Evolutionary conservation across 768 basidiomycete genomes (phyloP).

Genomic region (Russula compacta): DNA sequence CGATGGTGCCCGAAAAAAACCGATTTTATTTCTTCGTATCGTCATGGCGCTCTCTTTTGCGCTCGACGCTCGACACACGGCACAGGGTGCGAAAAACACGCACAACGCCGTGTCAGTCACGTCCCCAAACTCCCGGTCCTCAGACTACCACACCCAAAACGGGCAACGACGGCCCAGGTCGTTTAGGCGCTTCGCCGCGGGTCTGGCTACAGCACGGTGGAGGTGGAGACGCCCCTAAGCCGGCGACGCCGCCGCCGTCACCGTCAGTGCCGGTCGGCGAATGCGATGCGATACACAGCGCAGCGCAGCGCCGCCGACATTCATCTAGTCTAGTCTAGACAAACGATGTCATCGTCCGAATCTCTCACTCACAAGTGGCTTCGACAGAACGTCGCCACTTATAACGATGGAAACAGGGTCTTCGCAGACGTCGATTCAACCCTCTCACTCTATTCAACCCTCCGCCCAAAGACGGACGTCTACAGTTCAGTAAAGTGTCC

Average conservation of each 20-base stretch:
- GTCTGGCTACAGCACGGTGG: background rate
- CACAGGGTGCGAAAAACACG: too few relatives aligned
- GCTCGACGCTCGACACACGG: too few relatives aligned
- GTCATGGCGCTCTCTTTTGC: too few relatives aligned
- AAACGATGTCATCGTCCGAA: constrained; percentile 18
- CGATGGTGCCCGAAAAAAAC: background rate
- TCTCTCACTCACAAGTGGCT: constrained; percentile 50
- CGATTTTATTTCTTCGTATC: background rate
- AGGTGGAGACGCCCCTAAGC: background rate
- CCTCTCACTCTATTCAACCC: constrained; percentile 44
- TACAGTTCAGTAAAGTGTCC: constrained; percentile 44
- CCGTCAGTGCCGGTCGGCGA: background rate
- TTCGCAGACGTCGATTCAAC: constrained; percentile 52
- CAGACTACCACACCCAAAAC: constrained; percentile 8
- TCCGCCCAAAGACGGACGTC: constrained; percentile 73
- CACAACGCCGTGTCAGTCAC: background rate
- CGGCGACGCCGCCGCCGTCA: constrained; percentile 1
- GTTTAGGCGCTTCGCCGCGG: background rate
- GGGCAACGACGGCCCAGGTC: constrained; percentile 11
- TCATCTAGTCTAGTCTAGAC: background rate
- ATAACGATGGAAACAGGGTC: constrained; percentile 46
- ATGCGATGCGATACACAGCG: too few relatives aligned
- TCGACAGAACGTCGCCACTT: constrained; percentile 50
- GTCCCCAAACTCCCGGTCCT: background rate
- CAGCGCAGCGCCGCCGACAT: too few relatives aligned